Base-by-base conservation (phyloP, 75 land plant genomes). In the Adiantum capillusveneris region DNA sequence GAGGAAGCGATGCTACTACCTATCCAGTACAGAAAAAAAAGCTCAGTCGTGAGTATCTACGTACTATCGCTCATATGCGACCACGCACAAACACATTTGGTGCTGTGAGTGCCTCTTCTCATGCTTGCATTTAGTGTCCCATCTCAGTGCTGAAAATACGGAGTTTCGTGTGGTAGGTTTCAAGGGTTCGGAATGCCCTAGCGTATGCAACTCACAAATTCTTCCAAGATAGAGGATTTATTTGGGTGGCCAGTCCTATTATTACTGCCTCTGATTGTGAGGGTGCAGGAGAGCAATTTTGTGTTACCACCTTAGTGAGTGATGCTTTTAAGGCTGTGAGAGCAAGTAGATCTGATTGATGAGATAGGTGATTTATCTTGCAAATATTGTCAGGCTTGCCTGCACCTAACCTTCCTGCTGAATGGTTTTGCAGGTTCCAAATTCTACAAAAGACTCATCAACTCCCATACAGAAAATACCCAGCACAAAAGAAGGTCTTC, bases 181-280 rank as follows among this genome's bases (percentile, higher is more conserved):
- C 96, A 18, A 79, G 98, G 58, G 98, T 94, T 34, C 81, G 98
- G 44, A 90, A 86, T 77, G 81, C 96, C 21, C 59, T 94, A 59
- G 85, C 98, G 24, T 90, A 63, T 75, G 98, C 98, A 30, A 90
- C 96, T 0, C 98, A 94, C 67, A 84, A 86, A 51, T 94, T 90
- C 60, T 94, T 94, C 59, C 96, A 94, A 59, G 98, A 94, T 61
- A 86, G 79, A 66, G 98, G 98, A 0, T 94, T 90, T 77, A 71
- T 90, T 31, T 94, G 98, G 98, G 62, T 94, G 24, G 85, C 98
- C 20, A 94, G 91, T 50, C 98, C 98, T 44, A 90, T 94, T 7
- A 84, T 94, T 56, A 94, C 98, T 29, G 91, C 88, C 53, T 94
- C 98, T 52, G 96, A 94, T 67, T 90, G 96, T 81, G 98, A 94